Base-by-base conservation (phyloP, 2,329 filamentous ascomycete species). In the Stagonosporopsis chrysanthemi region DNA sequence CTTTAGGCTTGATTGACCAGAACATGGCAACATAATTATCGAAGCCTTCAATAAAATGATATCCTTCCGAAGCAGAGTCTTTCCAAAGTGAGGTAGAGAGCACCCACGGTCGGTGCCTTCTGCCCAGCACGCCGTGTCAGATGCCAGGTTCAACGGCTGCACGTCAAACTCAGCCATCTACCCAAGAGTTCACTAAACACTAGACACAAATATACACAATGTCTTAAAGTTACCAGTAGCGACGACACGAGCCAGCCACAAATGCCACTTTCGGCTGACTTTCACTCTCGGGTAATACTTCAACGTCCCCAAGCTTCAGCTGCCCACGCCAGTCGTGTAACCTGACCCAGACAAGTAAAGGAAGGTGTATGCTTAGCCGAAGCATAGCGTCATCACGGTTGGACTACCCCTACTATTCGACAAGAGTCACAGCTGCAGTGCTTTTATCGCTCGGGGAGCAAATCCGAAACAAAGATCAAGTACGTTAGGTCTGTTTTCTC, bases 391-490 rank as follows among this genome's bases (percentile, higher is more conserved):
- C 54, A 52, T 49, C 26, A 49, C 24, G 24, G 43, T 48, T 33
- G 11, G 24, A 29, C 24, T 7, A 26, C 24, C 24, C 24, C 24
- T 26, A 43, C 29, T 14, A 40, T 46, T 47, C 35, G 48, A 56
- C 36, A n/a, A 47, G 23, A 43, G 38, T n/a, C 40, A 40, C 40
- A 12, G 24, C 36, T 28, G 36, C 38, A 22, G 28, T 33, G 26
- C 19, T n/a, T 49, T 28, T 45, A 41, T 66, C 68, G 69, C 64
- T 51, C 52, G 60, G 63, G 58, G 55, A 45, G 62, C 63, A 66
- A 57, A 62, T 51, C 56, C 41, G 51, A 50, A 53, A 66, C 62
- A 64, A 65, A 57, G 24, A 11, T 24, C 28, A 47, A 38, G 19
- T 9, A 22, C n/a, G 12, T 46, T 11, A 19, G 33, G 36, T 31